Base-by-base conservation (phyloP, 2,329 filamentous ascomycete species). In the Ilyonectria sp. region DNA sequence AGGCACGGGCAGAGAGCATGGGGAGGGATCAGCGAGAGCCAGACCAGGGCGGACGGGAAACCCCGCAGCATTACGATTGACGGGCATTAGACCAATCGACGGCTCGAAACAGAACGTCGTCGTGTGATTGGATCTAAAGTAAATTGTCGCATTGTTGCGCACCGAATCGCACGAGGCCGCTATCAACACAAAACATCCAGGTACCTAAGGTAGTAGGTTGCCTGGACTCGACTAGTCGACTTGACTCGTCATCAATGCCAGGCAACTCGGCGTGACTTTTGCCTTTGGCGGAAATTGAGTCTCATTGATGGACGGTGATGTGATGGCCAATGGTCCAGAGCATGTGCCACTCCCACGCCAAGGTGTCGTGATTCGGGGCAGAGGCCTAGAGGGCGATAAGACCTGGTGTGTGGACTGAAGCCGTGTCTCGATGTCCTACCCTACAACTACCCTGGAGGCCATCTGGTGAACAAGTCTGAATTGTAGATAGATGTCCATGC, bases 1-100 rank as follows among this genome's bases (percentile, higher is more conserved):
- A 3, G 46, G 46, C 46, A 49, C 11, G 29, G 31, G 53, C 61
- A 49, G n/a, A 49, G n/a, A 33, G 10, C 29, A 53, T 35, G n/a
- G 50, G 50, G 50, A 15, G 29, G n/a, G 71, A 63, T 68, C 40
- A 46, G 64, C 49, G 31, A 50, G 49, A 59, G 54, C 31, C 54
- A 47, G 61, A 46, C 26, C 29, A 52, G 26, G 43, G 53, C 66
- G 62, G 69, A 69, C 63, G 64, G 64, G 60, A 75, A 68, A 69
- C 72, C 74, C 72, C 69, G 69, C 74, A 72, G 68, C 62, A 71
- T 71, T 74, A 60, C 71, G 73, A 76, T 78, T 77, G 75, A 77
- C 69, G 67, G 73, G 64, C 46, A 54, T 61, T 56, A 67, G 69
- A 68, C 77, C 77, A 79, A 79, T 79, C 57, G 69, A 60, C 40